A percentile compares a stretch with the other conserved stretches of the same genome.
Conservation (phyloP, 23 red algal genomes). For the Cyanidioschyzon merolae region DNA sequence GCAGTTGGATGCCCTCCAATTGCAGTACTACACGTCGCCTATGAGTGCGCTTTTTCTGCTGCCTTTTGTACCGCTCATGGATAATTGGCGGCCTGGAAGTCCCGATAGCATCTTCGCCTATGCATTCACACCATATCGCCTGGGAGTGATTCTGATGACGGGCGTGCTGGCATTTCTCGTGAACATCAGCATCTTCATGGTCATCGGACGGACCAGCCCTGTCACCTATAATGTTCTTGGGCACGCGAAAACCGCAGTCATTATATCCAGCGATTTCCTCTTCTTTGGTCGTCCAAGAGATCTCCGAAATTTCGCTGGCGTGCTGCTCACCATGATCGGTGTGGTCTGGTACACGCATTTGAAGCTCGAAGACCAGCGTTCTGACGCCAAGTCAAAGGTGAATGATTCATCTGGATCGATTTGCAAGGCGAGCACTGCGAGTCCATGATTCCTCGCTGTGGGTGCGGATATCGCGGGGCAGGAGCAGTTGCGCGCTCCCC, state of each 20-base stretch:
- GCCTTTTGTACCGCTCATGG: slow-evolving; percentile 64
- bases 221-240: slow-evolving; percentile 88
- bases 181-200: slow-evolving; percentile 87
- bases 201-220: slow-evolving; percentile 65
- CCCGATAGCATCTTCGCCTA: slow-evolving; percentile 73
- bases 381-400: too few relatives aligned
- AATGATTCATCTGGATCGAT: too few relatives aligned
- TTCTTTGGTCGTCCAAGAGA: slow-evolving; percentile 23
- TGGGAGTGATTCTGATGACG: slow-evolving; percentile 37
- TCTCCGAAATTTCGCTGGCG: slow-evolving; percentile 15
- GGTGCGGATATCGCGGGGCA: too few relatives aligned
- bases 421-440: too few relatives aligned
- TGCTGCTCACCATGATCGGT: slow-evolving; percentile 9
- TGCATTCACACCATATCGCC: slow-evolving; percentile 34
- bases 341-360: slow-evolving; percentile 32
- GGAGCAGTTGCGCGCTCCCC: too few relatives aligned
- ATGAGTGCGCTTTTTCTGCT: slow-evolving; percentile 65
- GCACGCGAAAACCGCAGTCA: slow-evolving; percentile 70
- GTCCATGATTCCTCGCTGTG: too few relatives aligned
- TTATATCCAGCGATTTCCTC: slow-evolving; percentile 33
- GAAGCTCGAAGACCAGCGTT: slow-evolving; percentile 22
- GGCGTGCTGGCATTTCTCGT: slow-evolving; percentile 75
- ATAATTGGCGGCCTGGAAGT: slow-evolving; percentile 36
- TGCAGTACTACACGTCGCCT: slow-evolving; percentile 77
- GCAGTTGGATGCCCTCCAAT: slow-evolving; percentile 59